Conservation (phyloP, 805 yeast genomes). For the Groenewaldozyma tartarivorans region DNA sequence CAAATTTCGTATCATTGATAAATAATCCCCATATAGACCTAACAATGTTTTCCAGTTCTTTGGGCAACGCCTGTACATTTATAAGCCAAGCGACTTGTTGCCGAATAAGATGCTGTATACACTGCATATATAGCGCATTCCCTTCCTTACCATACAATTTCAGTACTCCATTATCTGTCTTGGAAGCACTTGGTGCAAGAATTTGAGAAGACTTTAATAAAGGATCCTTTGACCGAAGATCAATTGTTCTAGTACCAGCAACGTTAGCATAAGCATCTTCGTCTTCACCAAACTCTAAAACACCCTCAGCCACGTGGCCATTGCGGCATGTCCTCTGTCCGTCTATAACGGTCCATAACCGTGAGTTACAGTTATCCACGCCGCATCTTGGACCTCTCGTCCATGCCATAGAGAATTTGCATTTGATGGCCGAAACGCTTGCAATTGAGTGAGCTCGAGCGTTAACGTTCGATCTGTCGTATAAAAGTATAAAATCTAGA, state of each 20-base stretch:
- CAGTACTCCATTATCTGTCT: slow-evolving; percentile 8
- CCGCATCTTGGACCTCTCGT: slow-evolving; percentile 80
- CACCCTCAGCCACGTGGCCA: slow-evolving; percentile 84
- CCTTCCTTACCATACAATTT: slow-evolving; percentile 43
- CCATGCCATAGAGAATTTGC: slow-evolving; percentile 36
- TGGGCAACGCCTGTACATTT: slow-evolving; percentile 20
- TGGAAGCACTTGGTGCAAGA: background rate
- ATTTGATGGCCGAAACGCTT: too few species aligned
- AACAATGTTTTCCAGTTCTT: slow-evolving; percentile 16
- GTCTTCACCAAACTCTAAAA: slow-evolving; percentile 70
- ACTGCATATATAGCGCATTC: slow-evolving; percentile 32
- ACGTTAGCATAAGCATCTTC: slow-evolving; percentile 48
- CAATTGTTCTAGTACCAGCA: slow-evolving; percentile 5
- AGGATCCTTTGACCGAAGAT: slow-evolving; percentile 6
- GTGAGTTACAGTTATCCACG: slow-evolving; percentile 76
- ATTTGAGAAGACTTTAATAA: background rate
- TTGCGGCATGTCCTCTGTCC: slow-evolving; percentile 80
- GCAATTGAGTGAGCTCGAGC: too few species aligned
- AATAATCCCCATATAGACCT: slow-evolving; percentile 15
- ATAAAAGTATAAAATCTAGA: too few species aligned
- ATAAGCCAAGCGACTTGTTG: slow-evolving; percentile 38
- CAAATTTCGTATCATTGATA: slow-evolving; percentile 19
- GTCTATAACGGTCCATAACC: slow-evolving; percentile 58
- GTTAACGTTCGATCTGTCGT: too few species aligned
- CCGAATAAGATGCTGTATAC: slow-evolving; percentile 43